A percentile compares a stretch with the other conserved stretches of the same genome.
These are phyloP conservation scores for Ulota crispa DNA, from an alignment of 225 moss, liverwort and hornwort genomes.

Conservation along the genomic window DNA sequence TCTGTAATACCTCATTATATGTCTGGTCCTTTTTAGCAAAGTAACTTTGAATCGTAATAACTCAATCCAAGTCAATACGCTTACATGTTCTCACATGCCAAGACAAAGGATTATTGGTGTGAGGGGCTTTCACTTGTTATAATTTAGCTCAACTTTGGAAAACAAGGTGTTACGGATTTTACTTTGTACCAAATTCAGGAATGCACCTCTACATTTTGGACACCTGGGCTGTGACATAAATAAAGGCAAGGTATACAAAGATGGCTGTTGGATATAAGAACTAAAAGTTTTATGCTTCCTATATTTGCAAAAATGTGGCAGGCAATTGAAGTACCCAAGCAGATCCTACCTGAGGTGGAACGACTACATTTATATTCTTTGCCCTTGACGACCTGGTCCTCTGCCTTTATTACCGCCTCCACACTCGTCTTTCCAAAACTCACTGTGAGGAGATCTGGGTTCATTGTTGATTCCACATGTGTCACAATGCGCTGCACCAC, in stretches of 20 bases:
- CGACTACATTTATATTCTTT: conserved; percentile 10
- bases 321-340: background rate
- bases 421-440: conserved; percentile 40
- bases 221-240: background rate
- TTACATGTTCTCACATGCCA: background rate
- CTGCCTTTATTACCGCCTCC: conserved; percentile 1
- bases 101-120: background rate
- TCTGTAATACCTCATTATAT: too few species aligned
- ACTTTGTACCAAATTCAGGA: background rate
- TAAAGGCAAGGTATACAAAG: background rate
- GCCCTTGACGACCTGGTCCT: background rate
- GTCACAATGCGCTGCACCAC: conserved; percentile 51
- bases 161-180: background rate
- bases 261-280: background rate
- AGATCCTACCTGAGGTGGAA: conserved; percentile 5
- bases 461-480: conserved; percentile 58
- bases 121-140: background rate
- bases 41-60: background rate
- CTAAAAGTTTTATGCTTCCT: background rate
- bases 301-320: background rate
- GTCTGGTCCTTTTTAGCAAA: too few species aligned
- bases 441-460: conserved; percentile 44
- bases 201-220: background rate
- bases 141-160: background rate
- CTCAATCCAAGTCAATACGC: background rate